Conservation (phyloP, 139 green algal genomes). For the Micractinium conductrix region DNA sequence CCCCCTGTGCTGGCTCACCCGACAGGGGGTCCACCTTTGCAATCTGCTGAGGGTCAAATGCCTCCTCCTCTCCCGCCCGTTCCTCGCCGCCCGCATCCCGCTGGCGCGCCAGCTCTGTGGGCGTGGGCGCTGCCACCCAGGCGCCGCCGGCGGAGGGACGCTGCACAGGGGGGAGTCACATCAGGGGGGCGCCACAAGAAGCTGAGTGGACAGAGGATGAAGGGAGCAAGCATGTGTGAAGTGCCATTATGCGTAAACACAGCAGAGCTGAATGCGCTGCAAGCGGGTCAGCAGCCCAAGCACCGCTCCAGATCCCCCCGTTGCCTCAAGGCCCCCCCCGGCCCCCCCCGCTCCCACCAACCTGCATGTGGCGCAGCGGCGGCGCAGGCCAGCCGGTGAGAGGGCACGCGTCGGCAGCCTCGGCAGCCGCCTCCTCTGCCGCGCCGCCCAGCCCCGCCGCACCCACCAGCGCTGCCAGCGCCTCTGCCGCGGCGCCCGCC, state of each 20-base stretch:
- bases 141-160: neutral
- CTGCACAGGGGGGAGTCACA: slow-evolving; percentile 16
- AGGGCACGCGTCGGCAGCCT: slow-evolving; percentile 42
- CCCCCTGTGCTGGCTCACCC: neutral
- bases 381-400: slow-evolving; percentile 38
- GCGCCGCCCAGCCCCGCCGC: neutral
- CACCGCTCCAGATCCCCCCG: no score
- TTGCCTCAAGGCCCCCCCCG: no score
- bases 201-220: neutral
- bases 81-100: neutral
- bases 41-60: slow-evolving; percentile 58
- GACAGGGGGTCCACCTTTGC: slow-evolving; percentile 59
- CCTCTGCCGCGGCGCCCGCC: slow-evolving; percentile 53
- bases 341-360: no score
- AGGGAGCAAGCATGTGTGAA: neutral
- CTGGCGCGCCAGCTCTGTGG: neutral
- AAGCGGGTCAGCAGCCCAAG: no score
- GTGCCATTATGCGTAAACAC: neutral
- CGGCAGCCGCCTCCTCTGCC: slow-evolving; percentile 42
- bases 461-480: slow-evolving; percentile 52
- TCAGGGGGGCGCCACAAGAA: neutral
- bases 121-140: slow-evolving; percentile 34
- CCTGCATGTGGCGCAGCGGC: slow-evolving; percentile 28
- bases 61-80: slow-evolving; percentile 31
- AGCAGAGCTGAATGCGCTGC: no score